phyloP scores from a whole-genome alignment of 2,329 filamentous ascomycete species.

The Fusarium buharicum region DNA sequence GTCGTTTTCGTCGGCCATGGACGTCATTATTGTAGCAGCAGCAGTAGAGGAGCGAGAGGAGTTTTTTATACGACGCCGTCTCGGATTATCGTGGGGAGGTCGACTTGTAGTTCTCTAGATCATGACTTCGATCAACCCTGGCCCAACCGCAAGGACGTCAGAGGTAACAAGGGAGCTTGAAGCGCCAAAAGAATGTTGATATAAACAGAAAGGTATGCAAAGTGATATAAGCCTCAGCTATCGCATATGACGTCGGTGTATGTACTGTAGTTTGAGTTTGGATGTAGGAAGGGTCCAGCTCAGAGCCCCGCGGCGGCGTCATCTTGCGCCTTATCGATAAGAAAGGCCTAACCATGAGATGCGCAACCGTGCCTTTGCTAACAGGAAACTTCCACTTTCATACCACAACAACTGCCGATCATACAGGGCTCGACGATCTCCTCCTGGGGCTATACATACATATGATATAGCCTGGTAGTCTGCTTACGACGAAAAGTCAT shows the following conservation, averaged over 20 bases:
- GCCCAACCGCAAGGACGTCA: slow-evolving; percentile 20
- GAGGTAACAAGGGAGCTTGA: not conserved
- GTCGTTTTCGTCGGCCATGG: slow-evolving; percentile 45
- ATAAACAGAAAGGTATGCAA: slow-evolving; percentile 11
- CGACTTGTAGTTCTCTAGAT: slow-evolving; percentile 49
- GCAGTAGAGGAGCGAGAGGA: slow-evolving; percentile 25
- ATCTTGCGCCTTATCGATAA: slow-evolving; percentile 48
- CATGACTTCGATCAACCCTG: slow-evolving; percentile 45
- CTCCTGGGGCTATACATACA: not conserved
- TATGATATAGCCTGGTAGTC: not conserved
- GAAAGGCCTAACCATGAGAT: slow-evolving; percentile 28
- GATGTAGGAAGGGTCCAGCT: slow-evolving; percentile 34
- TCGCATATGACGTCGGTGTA: slow-evolving; percentile 30
- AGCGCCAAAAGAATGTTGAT: slow-evolving; percentile 29
- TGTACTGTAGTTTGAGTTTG: slow-evolving; percentile 16
- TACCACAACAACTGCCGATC: slow-evolving; percentile 17
- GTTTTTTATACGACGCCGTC: slow-evolving; percentile 36
- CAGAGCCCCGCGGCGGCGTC: slow-evolving; percentile 35
- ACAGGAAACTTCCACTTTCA: slow-evolving; percentile 22
- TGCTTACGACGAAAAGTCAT: not conserved
- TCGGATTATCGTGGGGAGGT: slow-evolving; percentile 39
- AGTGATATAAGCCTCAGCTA: slow-evolving; percentile 23
- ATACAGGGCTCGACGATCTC: not conserved
- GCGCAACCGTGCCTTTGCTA: slow-evolving; percentile 32
- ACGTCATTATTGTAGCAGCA: slow-evolving; percentile 39